Percentiles rank a stretch among this genome's conserved stretches.
Evolutionary conservation across 1,284 basidiomycete species (phyloP).

Genomic region (Afroboletus lepidellus): DNA sequence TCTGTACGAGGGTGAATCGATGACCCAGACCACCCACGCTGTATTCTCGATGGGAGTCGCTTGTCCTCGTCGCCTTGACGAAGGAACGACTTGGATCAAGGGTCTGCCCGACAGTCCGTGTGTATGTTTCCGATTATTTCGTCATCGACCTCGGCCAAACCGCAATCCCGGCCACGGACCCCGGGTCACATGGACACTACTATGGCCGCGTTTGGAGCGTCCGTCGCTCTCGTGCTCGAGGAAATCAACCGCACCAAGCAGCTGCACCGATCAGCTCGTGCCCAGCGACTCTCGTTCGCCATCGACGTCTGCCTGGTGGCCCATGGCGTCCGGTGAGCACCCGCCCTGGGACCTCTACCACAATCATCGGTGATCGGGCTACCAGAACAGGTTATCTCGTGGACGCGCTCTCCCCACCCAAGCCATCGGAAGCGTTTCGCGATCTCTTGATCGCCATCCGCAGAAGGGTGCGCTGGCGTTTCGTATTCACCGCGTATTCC

Average conservation of each 20-base stretch:
- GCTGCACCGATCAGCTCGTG: slow-evolving; percentile 7
- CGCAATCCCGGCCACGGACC: no score
- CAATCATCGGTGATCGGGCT: neutral
- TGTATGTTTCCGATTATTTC: no score
- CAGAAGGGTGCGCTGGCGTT: slow-evolving; percentile 23
- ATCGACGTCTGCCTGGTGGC: slow-evolving; percentile 28
- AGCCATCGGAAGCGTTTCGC: slow-evolving; percentile 19
- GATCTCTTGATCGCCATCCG: slow-evolving; percentile 22
- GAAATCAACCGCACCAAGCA: slow-evolving; percentile 6
- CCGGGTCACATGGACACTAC: no score
- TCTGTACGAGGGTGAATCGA: neutral
- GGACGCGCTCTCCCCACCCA: slow-evolving; percentile 22
- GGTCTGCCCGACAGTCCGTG: no score
- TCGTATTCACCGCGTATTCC: neutral
- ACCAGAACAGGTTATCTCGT: slow-evolving; percentile 29
- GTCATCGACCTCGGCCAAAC: no score
- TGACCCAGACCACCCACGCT: neutral
- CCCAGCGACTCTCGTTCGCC: slow-evolving; percentile 21
- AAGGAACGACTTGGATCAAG: no score
- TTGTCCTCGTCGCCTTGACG: neutral
- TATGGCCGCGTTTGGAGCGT: slow-evolving; percentile 12
- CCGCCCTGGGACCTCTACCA: neutral
- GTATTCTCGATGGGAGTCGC: neutral
- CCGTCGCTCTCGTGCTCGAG: slow-evolving; percentile 20
- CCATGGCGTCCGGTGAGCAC: slow-evolving; percentile 29